Evolutionary conservation across 1,284 basidiomycete genomes (phyloP), one percentile per base, ranked within the genome.

Genomic region (Porodaedalea pini): DNA sequence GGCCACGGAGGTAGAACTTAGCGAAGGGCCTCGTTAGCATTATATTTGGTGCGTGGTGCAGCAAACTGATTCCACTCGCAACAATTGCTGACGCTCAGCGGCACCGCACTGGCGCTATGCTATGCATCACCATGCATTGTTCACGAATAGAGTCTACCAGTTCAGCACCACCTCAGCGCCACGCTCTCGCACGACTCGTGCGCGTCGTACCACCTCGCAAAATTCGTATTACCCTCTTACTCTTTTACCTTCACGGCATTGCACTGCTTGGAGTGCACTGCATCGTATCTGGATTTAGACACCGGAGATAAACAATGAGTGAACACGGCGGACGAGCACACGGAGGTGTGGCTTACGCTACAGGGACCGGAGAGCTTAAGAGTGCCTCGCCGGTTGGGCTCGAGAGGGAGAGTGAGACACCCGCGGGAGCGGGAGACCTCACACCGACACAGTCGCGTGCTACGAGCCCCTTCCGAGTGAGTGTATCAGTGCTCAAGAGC

Each of bases 371-470:
- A 15, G 45, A 47, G 25, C 45, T 29, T 47, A 47, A 47, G 45
- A 47, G 25, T 47, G 45, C 45, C 2, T 31, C 25, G 4, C 44
- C 23, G 19, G 5, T 13, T 11, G 21, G 13, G 25, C 15, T 29
- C 25, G 45, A 47, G 25, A 25, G 31, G 4, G 29, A 21, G 11
- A 51, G 8, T 29, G 25, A 43, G 48, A 57, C 31, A 11, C 17
- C 45, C 37, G n/a, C 29, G 15, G 27, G 17, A 19, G 44, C 37
- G 36, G 57, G 25, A 27, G 57, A 55, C 23, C 21, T 51, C 36
- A 59, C 57, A 17, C 57, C 53, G 19, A 59, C 57, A 25, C 57
- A 27, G 31, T 59, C 57, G 17, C 52, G 57, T 5, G 25, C 53
- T n/a, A 51, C 47, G 17, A 59, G 47, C 21, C 57, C 57, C n/a